These are phyloP conservation scores for Sherardia arvensis DNA, from an alignment of 257 asterid species.

Conservation along the genomic window DNA sequence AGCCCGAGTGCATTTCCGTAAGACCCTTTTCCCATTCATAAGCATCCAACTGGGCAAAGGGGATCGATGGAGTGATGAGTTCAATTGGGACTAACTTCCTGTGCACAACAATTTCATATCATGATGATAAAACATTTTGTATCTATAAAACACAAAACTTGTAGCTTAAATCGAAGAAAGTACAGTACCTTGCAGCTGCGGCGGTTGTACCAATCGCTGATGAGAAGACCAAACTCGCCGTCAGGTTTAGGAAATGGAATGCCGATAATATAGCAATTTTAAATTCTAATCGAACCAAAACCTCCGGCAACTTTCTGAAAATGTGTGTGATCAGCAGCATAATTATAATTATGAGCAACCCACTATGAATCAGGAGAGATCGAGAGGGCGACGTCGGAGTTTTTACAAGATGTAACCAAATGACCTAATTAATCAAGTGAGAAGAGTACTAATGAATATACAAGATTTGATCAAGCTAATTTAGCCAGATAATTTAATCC, in stretches of 20 bases:
- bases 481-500: too few relatives aligned
- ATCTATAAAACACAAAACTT: too few relatives aligned
- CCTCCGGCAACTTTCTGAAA: constrained; percentile 63
- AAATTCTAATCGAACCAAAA: constrained; percentile 52
- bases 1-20: constrained; percentile 20
- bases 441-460: too few relatives aligned
- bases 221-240: constrained; percentile 56
- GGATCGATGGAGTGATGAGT: too few relatives aligned
- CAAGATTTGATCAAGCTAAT: too few relatives aligned
- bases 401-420: too few relatives aligned
- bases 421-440: too few relatives aligned
- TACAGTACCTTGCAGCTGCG: constrained; percentile 53
- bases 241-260: constrained; percentile 54
- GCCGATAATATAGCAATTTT: constrained; percentile 39
- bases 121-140: not conserved
- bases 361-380: too few relatives aligned
- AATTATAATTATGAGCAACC: too few relatives aligned
- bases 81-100: constrained; percentile 28
- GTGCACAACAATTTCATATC: constrained; percentile 5
- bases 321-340: too few relatives aligned
- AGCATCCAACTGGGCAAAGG: constrained; percentile 32
- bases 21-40: constrained; percentile 67
- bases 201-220: constrained; percentile 65
- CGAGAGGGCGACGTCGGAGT: too few relatives aligned
- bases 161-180: too few relatives aligned